Conservation (phyloP, 495 filamentous ascomycete species). For the Astrothelium macrocarpum region DNA sequence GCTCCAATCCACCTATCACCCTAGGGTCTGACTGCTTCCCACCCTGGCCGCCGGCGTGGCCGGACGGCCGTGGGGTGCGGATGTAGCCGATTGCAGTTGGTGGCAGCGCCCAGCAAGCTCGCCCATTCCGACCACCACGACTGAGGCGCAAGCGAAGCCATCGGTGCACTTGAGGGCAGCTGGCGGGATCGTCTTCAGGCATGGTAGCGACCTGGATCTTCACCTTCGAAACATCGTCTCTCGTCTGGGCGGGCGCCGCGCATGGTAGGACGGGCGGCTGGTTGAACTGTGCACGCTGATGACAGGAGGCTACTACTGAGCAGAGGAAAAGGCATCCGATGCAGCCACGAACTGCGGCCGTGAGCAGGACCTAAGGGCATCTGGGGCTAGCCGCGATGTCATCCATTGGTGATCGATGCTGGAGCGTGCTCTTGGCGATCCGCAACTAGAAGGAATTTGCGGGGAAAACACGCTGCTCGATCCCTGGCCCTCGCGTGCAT, state of each 20-base stretch:
- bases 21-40: neutral
- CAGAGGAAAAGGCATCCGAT: neutral
- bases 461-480: neutral
- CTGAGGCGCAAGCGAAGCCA: neutral
- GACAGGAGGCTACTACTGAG: neutral
- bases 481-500: neutral
- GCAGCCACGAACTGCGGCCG: neutral
- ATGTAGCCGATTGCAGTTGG: constrained; percentile 3
- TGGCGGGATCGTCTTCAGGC: neutral
- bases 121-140: neutral
- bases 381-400: no score
- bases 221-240: no score
- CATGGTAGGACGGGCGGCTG: neutral
- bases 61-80: neutral
- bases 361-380: no score
- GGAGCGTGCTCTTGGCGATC: constrained; percentile 1
- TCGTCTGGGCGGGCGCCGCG: no score
- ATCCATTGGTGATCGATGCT: no score
- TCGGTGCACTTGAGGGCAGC: neutral
- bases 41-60: neutral
- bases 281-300: neutral
- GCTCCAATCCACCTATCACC: neutral
- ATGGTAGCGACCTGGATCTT: neutral
- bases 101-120: neutral
- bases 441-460: neutral